phyloP scores from a whole-genome alignment of 805 yeast species.

The Saccharomyces mikatae region DNA sequence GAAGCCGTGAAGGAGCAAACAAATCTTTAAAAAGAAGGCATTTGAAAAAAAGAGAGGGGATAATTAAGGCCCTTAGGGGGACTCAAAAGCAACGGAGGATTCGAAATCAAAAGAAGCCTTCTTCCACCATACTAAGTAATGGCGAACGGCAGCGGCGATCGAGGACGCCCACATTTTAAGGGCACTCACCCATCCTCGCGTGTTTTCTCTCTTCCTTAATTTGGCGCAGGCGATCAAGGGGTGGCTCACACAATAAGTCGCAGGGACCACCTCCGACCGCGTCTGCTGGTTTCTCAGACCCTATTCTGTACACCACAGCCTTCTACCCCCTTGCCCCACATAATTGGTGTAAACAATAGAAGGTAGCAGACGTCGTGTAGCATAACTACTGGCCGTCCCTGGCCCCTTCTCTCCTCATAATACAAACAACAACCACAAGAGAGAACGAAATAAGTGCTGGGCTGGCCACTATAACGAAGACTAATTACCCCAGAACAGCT shows the following conservation, averaged over 20 bases:
- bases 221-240: neutral
- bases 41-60: neutral
- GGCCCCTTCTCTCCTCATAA: neutral
- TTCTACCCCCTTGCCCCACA: neutral
- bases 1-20: neutral
- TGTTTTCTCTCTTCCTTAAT: neutral
- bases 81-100: neutral
- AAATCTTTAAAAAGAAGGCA: neutral
- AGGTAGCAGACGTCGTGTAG: neutral
- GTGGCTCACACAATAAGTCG: neutral
- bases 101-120: neutral
- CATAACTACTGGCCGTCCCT: neutral
- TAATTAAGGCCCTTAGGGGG: neutral
- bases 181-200: neutral
- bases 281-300: neutral
- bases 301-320: neutral
- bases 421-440: neutral
- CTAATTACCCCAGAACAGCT: neutral
- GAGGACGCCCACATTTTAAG: neutral
- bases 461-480: neutral
- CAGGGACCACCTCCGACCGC: neutral
- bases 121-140: neutral
- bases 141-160: neutral
- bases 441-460: neutral
- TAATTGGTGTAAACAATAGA: neutral